Evolutionary conservation across 441 rosid genomes (phyloP).

Genomic region (Brassica hybrid): DNA sequence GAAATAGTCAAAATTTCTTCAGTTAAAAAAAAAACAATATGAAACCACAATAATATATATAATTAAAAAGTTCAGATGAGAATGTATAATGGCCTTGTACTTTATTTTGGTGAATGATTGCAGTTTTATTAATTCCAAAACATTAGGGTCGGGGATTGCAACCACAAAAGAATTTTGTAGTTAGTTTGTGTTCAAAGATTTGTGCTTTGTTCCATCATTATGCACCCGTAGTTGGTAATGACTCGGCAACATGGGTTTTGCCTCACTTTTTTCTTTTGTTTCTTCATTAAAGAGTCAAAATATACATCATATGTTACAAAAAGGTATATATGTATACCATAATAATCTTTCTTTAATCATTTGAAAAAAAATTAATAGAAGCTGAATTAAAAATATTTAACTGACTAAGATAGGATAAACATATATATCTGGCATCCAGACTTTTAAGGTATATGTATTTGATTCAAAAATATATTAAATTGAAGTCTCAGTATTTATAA

Average conservation of each 20-base stretch:
- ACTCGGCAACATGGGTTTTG: conserved; percentile 41
- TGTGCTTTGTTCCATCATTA: conserved; percentile 42
- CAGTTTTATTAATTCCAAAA: conserved; percentile 37
- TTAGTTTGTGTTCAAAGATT: conserved; percentile 36
- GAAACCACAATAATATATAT: neutral
- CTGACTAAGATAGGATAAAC: neutral
- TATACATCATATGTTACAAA: too few species aligned
- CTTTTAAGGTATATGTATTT: neutral
- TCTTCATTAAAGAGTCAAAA: neutral
- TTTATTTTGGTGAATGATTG: conserved; percentile 14
- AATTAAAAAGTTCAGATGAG: conserved; percentile 8
- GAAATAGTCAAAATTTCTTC: too few species aligned
- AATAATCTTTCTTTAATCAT: conserved; percentile 16
- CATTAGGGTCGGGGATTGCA: conserved; percentile 36
- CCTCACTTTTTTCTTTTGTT: conserved; percentile 7
- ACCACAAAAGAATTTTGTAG: conserved; percentile 33
- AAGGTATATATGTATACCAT: neutral
- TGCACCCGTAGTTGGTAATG: conserved; percentile 42
- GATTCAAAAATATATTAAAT: neutral
- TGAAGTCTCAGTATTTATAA: neutral
- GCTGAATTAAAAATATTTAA: neutral
- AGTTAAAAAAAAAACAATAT: too few species aligned
- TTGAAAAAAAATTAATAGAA: neutral
- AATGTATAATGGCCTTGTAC: conserved; percentile 20
- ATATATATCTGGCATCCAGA: neutral